phyloP scores from a whole-genome alignment of 495 filamentous ascomycete genomes.

The Aspergillus saccharolyticus region DNA sequence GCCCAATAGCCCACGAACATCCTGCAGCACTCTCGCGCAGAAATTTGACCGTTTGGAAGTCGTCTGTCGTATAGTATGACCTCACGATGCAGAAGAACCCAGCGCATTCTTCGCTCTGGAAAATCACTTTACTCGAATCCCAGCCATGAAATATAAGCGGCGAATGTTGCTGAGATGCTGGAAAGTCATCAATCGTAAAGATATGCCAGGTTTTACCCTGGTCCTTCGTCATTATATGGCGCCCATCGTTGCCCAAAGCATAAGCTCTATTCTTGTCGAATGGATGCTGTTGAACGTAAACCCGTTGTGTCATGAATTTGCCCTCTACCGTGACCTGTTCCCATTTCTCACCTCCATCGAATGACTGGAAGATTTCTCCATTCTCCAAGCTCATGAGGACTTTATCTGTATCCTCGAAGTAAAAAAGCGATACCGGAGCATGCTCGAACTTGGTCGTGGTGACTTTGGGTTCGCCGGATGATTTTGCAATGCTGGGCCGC shows the following conservation, averaged over 20 bases:
- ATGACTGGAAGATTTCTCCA: constrained; percentile 62
- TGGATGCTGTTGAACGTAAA: constrained; percentile 64
- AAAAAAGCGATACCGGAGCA: constrained; percentile 62
- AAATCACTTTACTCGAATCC: constrained; percentile 77
- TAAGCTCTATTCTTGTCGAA: constrained; percentile 76
- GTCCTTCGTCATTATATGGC: constrained; percentile 77
- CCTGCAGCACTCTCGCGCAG: constrained; percentile 60
- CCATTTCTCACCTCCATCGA: constrained; percentile 76
- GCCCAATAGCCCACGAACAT: constrained; percentile 80
- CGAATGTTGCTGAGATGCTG: constrained; percentile 33
- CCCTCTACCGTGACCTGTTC: constrained; percentile 56
- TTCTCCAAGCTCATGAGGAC: constrained; percentile 56
- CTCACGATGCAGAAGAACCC: constrained; percentile 34
- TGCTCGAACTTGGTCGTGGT: constrained; percentile 54
- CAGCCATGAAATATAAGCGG: constrained; percentile 71
- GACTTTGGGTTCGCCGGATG: constrained; percentile 47
- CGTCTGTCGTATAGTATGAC: constrained; percentile 76
- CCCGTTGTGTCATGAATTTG: constrained; percentile 45
- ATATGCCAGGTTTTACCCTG: constrained; percentile 71
- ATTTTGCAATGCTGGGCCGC: constrained; percentile 37
- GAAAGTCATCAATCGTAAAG: constrained; percentile 55
- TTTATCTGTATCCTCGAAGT: constrained; percentile 82
- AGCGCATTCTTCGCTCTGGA: constrained; percentile 64
- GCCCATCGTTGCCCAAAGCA: constrained; percentile 56
- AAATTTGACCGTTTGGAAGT: constrained; percentile 61